phyloP scores from a whole-genome alignment of 2,329 filamentous ascomycete species.

The Neofusicoccum sp. region DNA sequence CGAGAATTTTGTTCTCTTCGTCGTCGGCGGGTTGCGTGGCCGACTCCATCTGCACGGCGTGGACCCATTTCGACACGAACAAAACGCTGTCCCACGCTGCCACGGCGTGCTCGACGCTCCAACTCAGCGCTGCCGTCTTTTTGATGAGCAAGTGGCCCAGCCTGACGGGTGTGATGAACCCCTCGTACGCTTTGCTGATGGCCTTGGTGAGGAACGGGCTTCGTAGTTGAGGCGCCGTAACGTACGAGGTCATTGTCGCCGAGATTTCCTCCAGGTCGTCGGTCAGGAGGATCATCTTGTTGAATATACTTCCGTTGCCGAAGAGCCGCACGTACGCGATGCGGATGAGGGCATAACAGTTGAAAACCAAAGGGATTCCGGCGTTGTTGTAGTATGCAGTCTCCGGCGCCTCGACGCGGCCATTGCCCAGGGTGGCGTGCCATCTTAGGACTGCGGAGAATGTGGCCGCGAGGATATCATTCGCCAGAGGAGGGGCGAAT shows the following conservation, averaged over 20 bases:
- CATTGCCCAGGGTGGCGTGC: conserved; percentile 22
- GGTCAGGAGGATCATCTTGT: conserved; percentile 30
- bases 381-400: conserved; percentile 23
- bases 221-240: conserved; percentile 26
- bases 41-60: conserved; percentile 29
- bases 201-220: conserved; percentile 29
- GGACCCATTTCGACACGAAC: conserved; percentile 35
- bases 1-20: conserved; percentile 27
- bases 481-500: conserved; percentile 15
- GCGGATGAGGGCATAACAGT: conserved; percentile 34
- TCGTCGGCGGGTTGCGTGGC: conserved; percentile 20
- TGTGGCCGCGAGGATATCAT: conserved; percentile 19
- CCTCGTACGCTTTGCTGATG: conserved; percentile 29
- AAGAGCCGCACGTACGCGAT: conserved; percentile 34
- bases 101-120: conserved; percentile 36
- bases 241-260: conserved; percentile 25
- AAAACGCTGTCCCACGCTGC: conserved; percentile 32
- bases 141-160: conserved; percentile 28
- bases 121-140: conserved; percentile 33
- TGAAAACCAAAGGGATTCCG: conserved; percentile 34
- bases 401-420: conserved; percentile 17
- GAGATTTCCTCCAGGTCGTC: conserved; percentile 28
- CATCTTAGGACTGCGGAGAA: conserved; percentile 30
- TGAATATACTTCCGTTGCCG: conserved; percentile 27
- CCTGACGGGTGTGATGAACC: conserved; percentile 29